Evolutionary conservation across 1,284 basidiomycete species (phyloP).

Genomic region (Wolfiporia cocos): DNA sequence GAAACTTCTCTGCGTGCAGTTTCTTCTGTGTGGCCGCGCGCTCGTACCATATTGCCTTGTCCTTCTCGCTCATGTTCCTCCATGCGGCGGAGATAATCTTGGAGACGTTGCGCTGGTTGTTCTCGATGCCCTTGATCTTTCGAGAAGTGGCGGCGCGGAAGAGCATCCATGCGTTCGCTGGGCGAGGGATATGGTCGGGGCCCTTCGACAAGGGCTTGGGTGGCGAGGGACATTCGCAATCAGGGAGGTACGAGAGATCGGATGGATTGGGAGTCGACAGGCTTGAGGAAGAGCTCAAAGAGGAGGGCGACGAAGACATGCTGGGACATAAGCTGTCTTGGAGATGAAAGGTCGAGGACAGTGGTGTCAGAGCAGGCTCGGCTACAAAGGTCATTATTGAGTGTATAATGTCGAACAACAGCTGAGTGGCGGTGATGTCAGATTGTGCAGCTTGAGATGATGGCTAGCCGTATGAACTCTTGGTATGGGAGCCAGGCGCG

Average conservation of each 20-base stretch:
- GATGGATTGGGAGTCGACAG: constrained; percentile 3
- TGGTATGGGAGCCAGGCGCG: too few relatives aligned
- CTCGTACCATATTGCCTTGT: constrained; percentile 43
- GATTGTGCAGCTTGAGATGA: too few relatives aligned
- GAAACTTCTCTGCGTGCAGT: constrained; percentile 36
- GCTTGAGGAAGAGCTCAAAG: constrained; percentile 1
- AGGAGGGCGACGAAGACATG: background rate
- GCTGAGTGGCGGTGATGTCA: too few relatives aligned
- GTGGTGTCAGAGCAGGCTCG: too few relatives aligned
- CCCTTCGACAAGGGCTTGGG: constrained; percentile 9
- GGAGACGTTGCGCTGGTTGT: constrained; percentile 53
- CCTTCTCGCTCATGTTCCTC: constrained; percentile 37
- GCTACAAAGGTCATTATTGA: too few relatives aligned
- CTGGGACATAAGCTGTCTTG: too few relatives aligned
- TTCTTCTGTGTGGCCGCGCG: constrained; percentile 46
- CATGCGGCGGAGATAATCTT: constrained; percentile 50
- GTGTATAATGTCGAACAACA: too few relatives aligned
- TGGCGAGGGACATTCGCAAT: constrained; percentile 2
- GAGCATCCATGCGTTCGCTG: constrained; percentile 84
- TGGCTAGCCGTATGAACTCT: too few relatives aligned
- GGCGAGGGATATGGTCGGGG: constrained; percentile 66
- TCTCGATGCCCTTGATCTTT: constrained; percentile 41
- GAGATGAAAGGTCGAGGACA: too few relatives aligned
- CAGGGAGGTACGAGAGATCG: background rate
- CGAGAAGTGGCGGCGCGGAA: constrained; percentile 65